Evolutionary conservation across 495 filamentous ascomycete species (phyloP).

Genomic region (Penicillium alfredii): DNA sequence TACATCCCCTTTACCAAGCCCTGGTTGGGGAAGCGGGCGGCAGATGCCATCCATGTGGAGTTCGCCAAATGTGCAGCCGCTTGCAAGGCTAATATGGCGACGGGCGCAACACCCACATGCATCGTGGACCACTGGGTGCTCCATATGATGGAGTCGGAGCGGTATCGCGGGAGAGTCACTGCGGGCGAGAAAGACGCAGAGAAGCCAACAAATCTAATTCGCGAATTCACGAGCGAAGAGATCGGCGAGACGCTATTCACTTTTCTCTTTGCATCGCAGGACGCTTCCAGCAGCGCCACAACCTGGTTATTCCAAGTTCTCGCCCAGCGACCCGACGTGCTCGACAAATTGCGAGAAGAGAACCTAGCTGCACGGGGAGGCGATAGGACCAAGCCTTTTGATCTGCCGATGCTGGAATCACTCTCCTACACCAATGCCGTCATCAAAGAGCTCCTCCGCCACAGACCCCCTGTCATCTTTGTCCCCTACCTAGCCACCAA

Average conservation of each 20-base stretch:
- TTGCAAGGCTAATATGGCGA: slow-evolving; percentile 79
- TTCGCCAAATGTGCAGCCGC: slow-evolving; percentile 84
- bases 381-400: slow-evolving; percentile 58
- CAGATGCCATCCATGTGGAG: slow-evolving; percentile 76
- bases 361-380: slow-evolving; percentile 69
- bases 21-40: slow-evolving; percentile 85
- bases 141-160: slow-evolving; percentile 72
- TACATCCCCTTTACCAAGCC: slow-evolving; percentile 92
- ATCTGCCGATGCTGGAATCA: slow-evolving; percentile 75
- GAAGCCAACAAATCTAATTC: slow-evolving; percentile 72
- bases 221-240: slow-evolving; percentile 81
- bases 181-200: slow-evolving; percentile 59
- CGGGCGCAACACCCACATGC: slow-evolving; percentile 71
- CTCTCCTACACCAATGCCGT: slow-evolving; percentile 85
- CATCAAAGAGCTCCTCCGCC: slow-evolving; percentile 85
- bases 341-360: slow-evolving; percentile 78
- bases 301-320: slow-evolving; percentile 91
- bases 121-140: slow-evolving; percentile 88
- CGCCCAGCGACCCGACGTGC: slow-evolving; percentile 81
- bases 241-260: slow-evolving; percentile 90
- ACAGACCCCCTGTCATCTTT: slow-evolving; percentile 90
- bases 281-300: slow-evolving; percentile 82
- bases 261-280: slow-evolving; percentile 94
- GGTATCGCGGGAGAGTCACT: slow-evolving; percentile 58
- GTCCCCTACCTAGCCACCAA: slow-evolving; percentile 92